Percentiles rank a stretch among this genome's conserved stretches.
These are phyloP conservation scores for Calonectria hongkongensis DNA, from an alignment of 2,329 filamentous ascomycete species.

Conservation along the genomic window DNA sequence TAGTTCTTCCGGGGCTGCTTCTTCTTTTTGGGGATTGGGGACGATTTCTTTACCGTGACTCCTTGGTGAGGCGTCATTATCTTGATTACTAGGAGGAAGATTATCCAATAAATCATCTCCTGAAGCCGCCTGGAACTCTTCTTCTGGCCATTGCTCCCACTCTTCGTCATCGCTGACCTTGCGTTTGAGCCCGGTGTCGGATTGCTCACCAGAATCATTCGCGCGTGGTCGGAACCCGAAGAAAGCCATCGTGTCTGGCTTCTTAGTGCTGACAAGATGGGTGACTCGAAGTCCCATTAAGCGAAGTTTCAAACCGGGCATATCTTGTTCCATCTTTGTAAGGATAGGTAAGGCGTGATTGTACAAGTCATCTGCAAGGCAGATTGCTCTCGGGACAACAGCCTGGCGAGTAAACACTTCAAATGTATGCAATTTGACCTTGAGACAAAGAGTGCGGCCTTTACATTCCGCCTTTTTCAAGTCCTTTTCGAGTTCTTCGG, in stretches of 20 bases:
- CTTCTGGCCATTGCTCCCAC: conserved; percentile 82
- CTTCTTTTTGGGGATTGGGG: conserved; percentile 64
- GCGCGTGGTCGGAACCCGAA: conserved; percentile 77
- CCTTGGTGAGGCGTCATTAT: conserved; percentile 42
- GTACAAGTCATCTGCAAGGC: conserved; percentile 87
- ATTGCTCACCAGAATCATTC: conserved; percentile 45
- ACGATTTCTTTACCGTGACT: conserved; percentile 71
- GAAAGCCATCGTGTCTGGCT: conserved; percentile 84
- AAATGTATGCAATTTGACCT: conserved; percentile 95
- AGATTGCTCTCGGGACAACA: conserved; percentile 82
- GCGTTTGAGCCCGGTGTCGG: conserved; percentile 55
- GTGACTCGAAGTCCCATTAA: conserved; percentile 94
- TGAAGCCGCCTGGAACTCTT: conserved; percentile 68
- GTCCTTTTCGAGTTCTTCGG: conserved; percentile 91
- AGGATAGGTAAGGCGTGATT: conserved; percentile 88
- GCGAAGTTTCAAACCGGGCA: conserved; percentile 85
- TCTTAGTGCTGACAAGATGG: conserved; percentile 90
- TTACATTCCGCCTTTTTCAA: conserved; percentile 87
- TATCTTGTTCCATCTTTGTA: conserved; percentile 87
- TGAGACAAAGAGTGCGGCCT: conserved; percentile 92
- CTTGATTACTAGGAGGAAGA: conserved; percentile 33
- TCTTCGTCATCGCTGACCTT: conserved; percentile 57
- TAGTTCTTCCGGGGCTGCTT: conserved; percentile 64
- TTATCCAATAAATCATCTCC: conserved; percentile 42
- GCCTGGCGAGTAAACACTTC: conserved; percentile 92